These are phyloP conservation scores for Neoarthrinium moseri DNA, from an alignment of 2,329 filamentous ascomycete species.

Conservation along the genomic window DNA sequence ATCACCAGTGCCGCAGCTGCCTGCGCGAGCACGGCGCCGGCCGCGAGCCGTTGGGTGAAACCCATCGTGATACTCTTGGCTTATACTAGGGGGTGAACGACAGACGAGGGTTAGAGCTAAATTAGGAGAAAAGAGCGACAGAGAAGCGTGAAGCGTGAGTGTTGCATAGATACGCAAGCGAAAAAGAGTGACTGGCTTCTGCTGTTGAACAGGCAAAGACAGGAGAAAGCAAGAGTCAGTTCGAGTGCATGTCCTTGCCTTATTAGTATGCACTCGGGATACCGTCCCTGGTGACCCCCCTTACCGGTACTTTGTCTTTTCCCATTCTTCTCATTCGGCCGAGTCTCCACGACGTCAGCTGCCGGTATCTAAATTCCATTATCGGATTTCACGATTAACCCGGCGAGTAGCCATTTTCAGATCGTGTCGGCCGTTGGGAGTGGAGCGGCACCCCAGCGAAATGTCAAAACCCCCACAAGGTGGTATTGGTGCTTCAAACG, in stretches of 20 bases:
- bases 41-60: conserved; percentile 2
- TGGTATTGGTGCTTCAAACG: neutral
- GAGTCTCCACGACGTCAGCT: neutral
- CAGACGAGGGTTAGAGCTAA: neutral
- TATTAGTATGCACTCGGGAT: conserved; percentile 6
- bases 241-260: conserved; percentile 4
- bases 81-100: conserved; percentile 1
- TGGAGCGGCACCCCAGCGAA: conserved; percentile 2
- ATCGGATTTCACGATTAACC: conserved; percentile 2
- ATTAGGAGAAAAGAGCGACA: neutral
- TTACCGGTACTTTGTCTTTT: neutral
- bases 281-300: neutral
- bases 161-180: neutral
- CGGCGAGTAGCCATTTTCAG: neutral
- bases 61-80: conserved; percentile 1
- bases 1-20: conserved; percentile 1
- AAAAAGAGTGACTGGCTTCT: conserved; percentile 8
- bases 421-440: conserved; percentile 1
- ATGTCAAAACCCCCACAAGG: conserved; percentile 7
- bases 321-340: neutral
- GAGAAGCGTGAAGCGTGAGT: conserved; percentile 6
- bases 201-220: conserved; percentile 6
- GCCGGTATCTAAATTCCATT: neutral
- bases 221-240: conserved; percentile 3
- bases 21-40: conserved; percentile 4